Evolutionary conservation across 331 rosid species (phyloP), one percentile per base, ranked within the genome.

Genomic region (Arachis monticola): DNA sequence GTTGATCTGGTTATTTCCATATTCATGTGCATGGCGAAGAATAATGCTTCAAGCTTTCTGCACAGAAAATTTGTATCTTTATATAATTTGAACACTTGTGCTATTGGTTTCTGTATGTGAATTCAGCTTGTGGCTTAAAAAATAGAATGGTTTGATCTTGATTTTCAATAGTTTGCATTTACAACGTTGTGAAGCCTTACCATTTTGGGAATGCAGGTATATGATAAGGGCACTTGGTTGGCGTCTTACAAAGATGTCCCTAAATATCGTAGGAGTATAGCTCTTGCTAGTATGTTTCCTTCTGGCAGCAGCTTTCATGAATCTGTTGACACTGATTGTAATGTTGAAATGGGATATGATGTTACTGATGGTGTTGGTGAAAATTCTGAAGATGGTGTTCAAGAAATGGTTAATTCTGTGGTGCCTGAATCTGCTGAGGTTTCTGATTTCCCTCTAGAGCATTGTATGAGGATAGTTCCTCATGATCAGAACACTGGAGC

Each of bases 401-500:
- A 73, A 66, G 70, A 79, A 12, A 22, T 65, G 22, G 85, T 72
- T 81, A 83, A 78, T 67, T 67, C 82, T 70, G 80, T 55, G 27
- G 52, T 66, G 14, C 56, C 79, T 14, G 87, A 77, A 66, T 78
- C 79, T 52, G 82, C 79, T 8, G 92, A 70, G 81, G 83, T 87
- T 80, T 92, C 89, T 60, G 87, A 79, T 57, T 90, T 92, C 70
- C 94, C 97, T 12, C 73, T 92, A 11, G 98, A 95, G 79, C 91
- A 73, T 67, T 90, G 98, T 85, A 90, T 88, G 93, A 92, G 99
- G 83, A 87, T 92, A 76, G 52, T 85, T 60, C 99, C 99, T 14
- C 99, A 95, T 83, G 99, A 95, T 92, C 98, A 95, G 82, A 95
- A 92, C 78, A 88, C 88, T 59, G 99, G 99, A 63, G 97, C 99